Conservation (phyloP, 2,329 filamentous ascomycete species). For the Aspergillus caelatus region DNA sequence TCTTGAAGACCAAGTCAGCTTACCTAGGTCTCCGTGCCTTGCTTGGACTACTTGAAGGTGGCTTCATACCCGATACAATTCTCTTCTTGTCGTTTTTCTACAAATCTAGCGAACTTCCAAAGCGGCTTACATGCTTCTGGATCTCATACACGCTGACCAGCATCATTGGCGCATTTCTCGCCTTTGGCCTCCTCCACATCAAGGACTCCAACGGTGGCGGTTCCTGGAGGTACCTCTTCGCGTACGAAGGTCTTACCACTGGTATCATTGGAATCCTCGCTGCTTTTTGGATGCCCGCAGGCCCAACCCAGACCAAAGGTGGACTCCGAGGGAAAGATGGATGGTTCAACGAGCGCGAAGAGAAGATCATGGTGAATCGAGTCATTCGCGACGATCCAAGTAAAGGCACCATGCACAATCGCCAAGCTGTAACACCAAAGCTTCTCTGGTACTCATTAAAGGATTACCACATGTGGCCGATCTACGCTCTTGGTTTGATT, state of each 20-base stretch:
- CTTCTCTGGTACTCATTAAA: conserved; percentile 52
- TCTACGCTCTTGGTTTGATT: conserved; percentile 55
- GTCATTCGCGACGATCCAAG: conserved; percentile 49
- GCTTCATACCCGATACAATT: conserved; percentile 56
- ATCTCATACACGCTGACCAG: conserved; percentile 11
- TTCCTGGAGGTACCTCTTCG: conserved; percentile 10
- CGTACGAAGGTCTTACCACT: conserved; percentile 33
- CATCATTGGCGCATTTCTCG: conserved; percentile 10
- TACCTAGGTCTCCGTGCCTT: conserved; percentile 56
- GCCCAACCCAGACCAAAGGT: conserved; percentile 62
- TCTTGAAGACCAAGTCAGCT: conserved; percentile 50
- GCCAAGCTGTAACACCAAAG: conserved; percentile 32
- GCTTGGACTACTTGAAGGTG: conserved; percentile 57
- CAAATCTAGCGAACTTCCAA: conserved; percentile 7
- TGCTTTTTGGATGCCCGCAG: conserved; percentile 42
- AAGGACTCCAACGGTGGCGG: conserved; percentile 3
- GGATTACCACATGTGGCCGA: conserved; percentile 48
- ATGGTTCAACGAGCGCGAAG: conserved; percentile 67
- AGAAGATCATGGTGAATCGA: conserved; percentile 50
- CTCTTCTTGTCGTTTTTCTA: conserved; percentile 10
- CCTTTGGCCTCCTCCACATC: conserved; percentile 16
- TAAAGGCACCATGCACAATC: conserved; percentile 43
- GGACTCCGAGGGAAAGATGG: conserved; percentile 61
- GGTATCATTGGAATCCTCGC: conserved; percentile 59
- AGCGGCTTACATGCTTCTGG: conserved; percentile 13